Conservation (phyloP, 768 basidiomycete genomes). For the Mycena vitilis region DNA sequence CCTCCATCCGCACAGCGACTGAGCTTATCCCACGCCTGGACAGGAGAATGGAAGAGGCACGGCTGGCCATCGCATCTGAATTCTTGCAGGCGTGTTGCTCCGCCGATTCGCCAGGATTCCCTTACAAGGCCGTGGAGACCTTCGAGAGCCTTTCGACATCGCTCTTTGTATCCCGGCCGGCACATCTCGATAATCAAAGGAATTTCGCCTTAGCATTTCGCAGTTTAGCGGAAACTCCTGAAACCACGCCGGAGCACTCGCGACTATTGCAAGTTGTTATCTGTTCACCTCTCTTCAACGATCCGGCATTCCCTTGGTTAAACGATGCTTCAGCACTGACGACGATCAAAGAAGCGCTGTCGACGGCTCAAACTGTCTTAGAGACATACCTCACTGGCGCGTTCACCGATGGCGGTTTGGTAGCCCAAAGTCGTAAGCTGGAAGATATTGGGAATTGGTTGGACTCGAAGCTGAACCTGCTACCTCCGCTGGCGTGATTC, state of each 20-base stretch:
- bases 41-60: conserved; percentile 28
- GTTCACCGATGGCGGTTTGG: background rate
- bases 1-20: conserved; percentile 10
- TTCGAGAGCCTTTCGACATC: conserved; percentile 16
- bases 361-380: conserved; percentile 2
- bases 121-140: conserved; percentile 26
- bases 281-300: conserved; percentile 19
- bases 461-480: conserved; percentile 20
- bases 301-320: conserved; percentile 30
- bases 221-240: conserved; percentile 12
- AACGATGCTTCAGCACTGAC: conserved; percentile 15
- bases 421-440: conserved; percentile 13
- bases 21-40: conserved; percentile 25
- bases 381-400: conserved; percentile 6
- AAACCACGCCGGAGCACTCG: conserved; percentile 2
- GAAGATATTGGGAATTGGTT: conserved; percentile 31
- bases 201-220: conserved; percentile 26
- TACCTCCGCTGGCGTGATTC: background rate
- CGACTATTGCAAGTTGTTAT: conserved; percentile 17
- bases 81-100: conserved; percentile 23
- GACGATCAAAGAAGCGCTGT: conserved; percentile 6
- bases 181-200: conserved; percentile 22
- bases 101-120: background rate
- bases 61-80: conserved; percentile 25
- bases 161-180: conserved; percentile 17